phyloP scores from a whole-genome alignment of 2,329 filamentous ascomycete genomes.

The Teratosphaeria zuluensis region DNA sequence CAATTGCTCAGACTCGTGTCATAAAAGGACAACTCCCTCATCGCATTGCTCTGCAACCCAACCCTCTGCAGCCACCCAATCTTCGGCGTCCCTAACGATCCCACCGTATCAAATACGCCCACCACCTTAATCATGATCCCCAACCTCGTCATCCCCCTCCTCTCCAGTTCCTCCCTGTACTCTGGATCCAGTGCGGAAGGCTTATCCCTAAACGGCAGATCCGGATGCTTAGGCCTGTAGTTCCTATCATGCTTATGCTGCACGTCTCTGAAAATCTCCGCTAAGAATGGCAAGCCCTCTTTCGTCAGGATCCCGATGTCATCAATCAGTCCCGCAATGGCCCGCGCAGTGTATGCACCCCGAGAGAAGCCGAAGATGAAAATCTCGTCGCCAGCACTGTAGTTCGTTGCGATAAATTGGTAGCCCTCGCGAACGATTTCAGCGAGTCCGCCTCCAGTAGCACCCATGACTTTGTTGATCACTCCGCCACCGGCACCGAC shows the following conservation, averaged over 20 bases:
- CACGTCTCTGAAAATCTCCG: slow-evolving; percentile 39
- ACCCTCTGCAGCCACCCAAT: slow-evolving; percentile 31
- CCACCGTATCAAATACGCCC: slow-evolving; percentile 39
- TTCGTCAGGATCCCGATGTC: slow-evolving; percentile 40
- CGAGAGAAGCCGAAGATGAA: slow-evolving; percentile 41
- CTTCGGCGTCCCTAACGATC: slow-evolving; percentile 36
- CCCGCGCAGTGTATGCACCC: slow-evolving; percentile 38
- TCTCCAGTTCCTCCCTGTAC: slow-evolving; percentile 33
- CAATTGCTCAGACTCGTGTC: slow-evolving; percentile 35
- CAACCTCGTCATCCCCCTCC: slow-evolving; percentile 24
- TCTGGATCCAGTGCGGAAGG: slow-evolving; percentile 33
- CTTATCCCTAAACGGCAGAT: slow-evolving; percentile 39
- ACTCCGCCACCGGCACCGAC: slow-evolving; percentile 37
- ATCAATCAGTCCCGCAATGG: slow-evolving; percentile 36
- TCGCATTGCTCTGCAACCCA: slow-evolving; percentile 23
- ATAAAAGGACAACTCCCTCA: slow-evolving; percentile 36
- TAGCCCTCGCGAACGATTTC: slow-evolving; percentile 42
- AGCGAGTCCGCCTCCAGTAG: slow-evolving; percentile 24
- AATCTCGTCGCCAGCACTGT: slow-evolving; percentile 41
- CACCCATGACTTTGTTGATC: slow-evolving; percentile 29
- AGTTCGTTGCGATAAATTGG: slow-evolving; percentile 44
- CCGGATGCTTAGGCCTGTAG: slow-evolving; percentile 36
- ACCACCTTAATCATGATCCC: slow-evolving; percentile 32
- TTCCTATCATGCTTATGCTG: slow-evolving; percentile 33
- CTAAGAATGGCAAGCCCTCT: slow-evolving; percentile 34